Evolutionary conservation across 2,329 filamentous ascomycete species (phyloP), one percentile per base, ranked within the genome.

Genomic region (Fusarium sp.): DNA sequence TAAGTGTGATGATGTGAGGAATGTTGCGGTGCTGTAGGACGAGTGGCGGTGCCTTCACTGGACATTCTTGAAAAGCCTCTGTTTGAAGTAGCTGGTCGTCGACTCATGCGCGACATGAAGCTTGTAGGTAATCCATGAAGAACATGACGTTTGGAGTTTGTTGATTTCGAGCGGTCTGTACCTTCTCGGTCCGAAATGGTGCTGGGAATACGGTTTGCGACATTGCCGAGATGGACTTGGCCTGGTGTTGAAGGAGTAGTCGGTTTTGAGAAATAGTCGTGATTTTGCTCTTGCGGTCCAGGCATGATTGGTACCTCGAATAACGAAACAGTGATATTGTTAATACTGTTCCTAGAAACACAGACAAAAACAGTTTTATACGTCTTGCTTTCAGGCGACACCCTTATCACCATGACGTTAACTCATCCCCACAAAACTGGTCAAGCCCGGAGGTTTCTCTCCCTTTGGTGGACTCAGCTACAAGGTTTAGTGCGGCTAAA

Each of bases 241-340:
- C 53, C 65, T 6, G 65, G 65, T 11, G 65, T 60, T 20, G 59
- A 65, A 3, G 65, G 65, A 1, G 59, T 44, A 4, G 54, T 34
- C 10, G 46, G 57, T 22, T 57, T 63, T 9, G 65, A 67, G 10
- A 67, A 67, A 12, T 67, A 67, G 25, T 67, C 65, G 24, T 57
- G 49, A 4, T n/a, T 53, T 4, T 67, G 46, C 3, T 63, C 56
- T 6, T 67, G 49, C 10, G 42, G 27, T 2, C 57, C 48, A 13
- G 46, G 4, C 63, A 67, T 66, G 24, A 4, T n/a, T 42, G 3
- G 1, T 12, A 6, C 10, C 6, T n/a, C n/a, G n/a, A n/a, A n/a
- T n/a, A 5, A 12, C 12, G 1, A 25, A 25, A 16, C 6, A 2
- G 24, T 34, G 2, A 32, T 11, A 32, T 3, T 40, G 11, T 40